phyloP scores from a whole-genome alignment of 164 flowering plant genomes.

The Piper betle region DNA sequence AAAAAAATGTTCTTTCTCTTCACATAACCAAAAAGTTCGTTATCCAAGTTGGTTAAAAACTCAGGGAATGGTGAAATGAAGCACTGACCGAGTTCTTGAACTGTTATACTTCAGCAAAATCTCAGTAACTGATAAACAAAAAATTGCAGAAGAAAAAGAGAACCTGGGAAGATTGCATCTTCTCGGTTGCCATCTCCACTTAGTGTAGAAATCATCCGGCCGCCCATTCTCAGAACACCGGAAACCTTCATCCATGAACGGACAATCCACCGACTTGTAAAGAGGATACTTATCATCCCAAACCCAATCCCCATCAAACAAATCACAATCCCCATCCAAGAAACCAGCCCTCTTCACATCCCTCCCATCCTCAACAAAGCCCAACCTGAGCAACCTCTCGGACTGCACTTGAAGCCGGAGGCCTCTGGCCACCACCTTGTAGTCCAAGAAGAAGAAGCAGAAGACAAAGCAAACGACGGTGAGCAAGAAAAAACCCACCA shows the following conservation, averaged over 20 bases:
- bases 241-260: constrained; percentile 62
- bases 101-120: neutral
- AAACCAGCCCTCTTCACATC: constrained; percentile 13
- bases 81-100: neutral
- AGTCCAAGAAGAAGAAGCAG: constrained; percentile 64
- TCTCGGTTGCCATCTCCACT: constrained; percentile 96
- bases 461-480: constrained; percentile 25
- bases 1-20: neutral
- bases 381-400: constrained; percentile 27
- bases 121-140: neutral
- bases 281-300: constrained; percentile 83
- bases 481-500: constrained; percentile 37
- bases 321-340: constrained; percentile 42
- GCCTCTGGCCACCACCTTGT: constrained; percentile 28
- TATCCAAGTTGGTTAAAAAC: neutral
- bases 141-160: neutral
- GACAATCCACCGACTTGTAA: constrained; percentile 46
- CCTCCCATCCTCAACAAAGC: constrained; percentile 10
- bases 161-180: constrained; percentile 81
- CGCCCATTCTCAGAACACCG: constrained; percentile 78
- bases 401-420: constrained; percentile 16
- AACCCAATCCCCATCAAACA: constrained; percentile 75
- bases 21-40: neutral
- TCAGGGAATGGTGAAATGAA: neutral
- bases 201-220: constrained; percentile 59